Percentiles rank a stretch among this genome's conserved stretches.
Evolutionary conservation across 257 asterid species (phyloP).

Genomic region (Paraleonurus japonicus): DNA sequence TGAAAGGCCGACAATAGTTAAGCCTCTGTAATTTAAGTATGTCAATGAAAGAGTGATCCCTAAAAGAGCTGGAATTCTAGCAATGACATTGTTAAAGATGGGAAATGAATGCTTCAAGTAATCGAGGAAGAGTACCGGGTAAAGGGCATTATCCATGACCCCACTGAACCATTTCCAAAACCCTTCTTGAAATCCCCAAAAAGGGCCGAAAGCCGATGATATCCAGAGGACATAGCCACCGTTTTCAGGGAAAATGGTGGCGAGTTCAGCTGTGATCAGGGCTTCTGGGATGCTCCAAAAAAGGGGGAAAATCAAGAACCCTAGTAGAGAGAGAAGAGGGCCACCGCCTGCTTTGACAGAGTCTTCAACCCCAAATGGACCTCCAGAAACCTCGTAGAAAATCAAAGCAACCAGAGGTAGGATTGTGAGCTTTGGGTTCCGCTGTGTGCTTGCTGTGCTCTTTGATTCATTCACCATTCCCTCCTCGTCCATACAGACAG

Average conservation of each 20-base stretch:
- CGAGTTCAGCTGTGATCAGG: conserved; percentile 74
- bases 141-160: conserved; percentile 90
- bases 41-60: conserved; percentile 63
- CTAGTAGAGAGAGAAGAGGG: conserved; percentile 66
- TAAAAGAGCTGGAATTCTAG: conserved; percentile 69
- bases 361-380: conserved; percentile 92
- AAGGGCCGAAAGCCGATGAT: conserved; percentile 79
- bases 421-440: conserved; percentile 54
- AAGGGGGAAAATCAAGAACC: conserved; percentile 74
- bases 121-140: conserved; percentile 87
- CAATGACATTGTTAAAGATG: conserved; percentile 38
- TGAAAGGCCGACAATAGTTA: conserved; percentile 73
- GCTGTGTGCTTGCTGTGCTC: conserved; percentile 25
- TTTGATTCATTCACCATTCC: conserved; percentile 31
- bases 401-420: conserved; percentile 82
- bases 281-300: conserved; percentile 94
- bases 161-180: conserved; percentile 97
- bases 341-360: conserved; percentile 82
- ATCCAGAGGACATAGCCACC: conserved; percentile 91
- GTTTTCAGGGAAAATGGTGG: conserved; percentile 79
- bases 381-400: conserved; percentile 92
- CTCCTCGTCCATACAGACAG: conserved; percentile 41
- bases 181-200: conserved; percentile 88
- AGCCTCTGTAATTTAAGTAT: conserved; percentile 69
- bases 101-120: conserved; percentile 83